Evolutionary conservation across 805 yeast genomes (phyloP).

Genomic region (Pichia gijzeniarum): DNA sequence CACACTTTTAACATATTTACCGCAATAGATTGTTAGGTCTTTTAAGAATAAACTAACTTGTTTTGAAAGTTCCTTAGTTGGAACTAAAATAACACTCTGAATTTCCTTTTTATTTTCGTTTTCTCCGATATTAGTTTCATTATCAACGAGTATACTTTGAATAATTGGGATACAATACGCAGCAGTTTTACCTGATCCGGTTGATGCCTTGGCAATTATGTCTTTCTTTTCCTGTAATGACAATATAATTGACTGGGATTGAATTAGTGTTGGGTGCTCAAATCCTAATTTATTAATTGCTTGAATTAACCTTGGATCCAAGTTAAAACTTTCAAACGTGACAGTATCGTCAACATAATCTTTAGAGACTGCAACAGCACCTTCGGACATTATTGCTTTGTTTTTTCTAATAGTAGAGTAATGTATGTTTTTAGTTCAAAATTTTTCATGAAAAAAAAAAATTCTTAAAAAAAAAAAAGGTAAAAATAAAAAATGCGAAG

Average conservation of each 20-base stretch:
- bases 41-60: slow-evolving; percentile 73
- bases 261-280: slow-evolving; percentile 83
- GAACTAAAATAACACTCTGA: slow-evolving; percentile 74
- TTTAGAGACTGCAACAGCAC: slow-evolving; percentile 45
- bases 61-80: slow-evolving; percentile 84
- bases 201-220: slow-evolving; percentile 86
- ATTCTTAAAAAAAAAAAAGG: background rate
- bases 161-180: slow-evolving; percentile 85
- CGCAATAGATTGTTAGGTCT: slow-evolving; percentile 64
- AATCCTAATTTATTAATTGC: slow-evolving; percentile 78
- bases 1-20: slow-evolving; percentile 53
- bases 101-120: slow-evolving; percentile 27
- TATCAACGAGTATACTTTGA: slow-evolving; percentile 57
- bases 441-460: background rate
- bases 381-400: slow-evolving; percentile 23
- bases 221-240: slow-evolving; percentile 89
- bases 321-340: slow-evolving; percentile 66
- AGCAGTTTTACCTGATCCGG: slow-evolving; percentile 95
- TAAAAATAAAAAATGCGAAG: background rate
- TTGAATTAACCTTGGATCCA: slow-evolving; percentile 79
- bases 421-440: background rate
- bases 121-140: slow-evolving; percentile 12
- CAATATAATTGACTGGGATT: slow-evolving; percentile 84
- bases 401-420: background rate
- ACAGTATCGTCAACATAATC: slow-evolving; percentile 66